A percentile compares a stretch with the other conserved stretches of the same genome.
These are phyloP conservation scores for Hyaloscypha bicolor DNA, from an alignment of 495 filamentous ascomycete species.

Conservation along the genomic window DNA sequence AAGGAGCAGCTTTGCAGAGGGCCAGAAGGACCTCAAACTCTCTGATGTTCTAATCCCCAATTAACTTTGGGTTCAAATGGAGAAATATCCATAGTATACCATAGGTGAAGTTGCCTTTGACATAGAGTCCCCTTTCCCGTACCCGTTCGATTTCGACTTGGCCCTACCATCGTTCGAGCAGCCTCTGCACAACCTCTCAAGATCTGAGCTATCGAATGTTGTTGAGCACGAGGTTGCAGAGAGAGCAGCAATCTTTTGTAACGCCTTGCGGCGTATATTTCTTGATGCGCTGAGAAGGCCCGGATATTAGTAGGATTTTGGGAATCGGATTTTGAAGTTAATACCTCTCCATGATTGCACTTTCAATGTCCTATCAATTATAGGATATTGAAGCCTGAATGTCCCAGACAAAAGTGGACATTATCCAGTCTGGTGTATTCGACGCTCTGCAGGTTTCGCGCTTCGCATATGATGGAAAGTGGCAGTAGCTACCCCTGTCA, in stretches of 20 bases:
- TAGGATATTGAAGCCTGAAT: not conserved
- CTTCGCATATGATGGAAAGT: not conserved
- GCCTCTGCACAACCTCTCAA: constrained; percentile 62
- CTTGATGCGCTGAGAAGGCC: constrained; percentile 20
- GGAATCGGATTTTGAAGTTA: not conserved
- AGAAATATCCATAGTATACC: constrained; percentile 38
- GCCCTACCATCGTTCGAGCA: constrained; percentile 44
- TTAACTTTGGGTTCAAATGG: constrained; percentile 6
- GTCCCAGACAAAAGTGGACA: not conserved
- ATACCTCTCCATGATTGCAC: constrained; percentile 28
- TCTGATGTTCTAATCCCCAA: constrained; percentile 55
- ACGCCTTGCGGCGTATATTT: constrained; percentile 62
- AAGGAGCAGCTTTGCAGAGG: constrained; percentile 82
- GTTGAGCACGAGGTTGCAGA: constrained; percentile 52
- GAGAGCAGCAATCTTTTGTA: constrained; percentile 71
- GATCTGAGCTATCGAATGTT: constrained; percentile 62
- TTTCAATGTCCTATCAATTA: not conserved
- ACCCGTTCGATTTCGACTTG: constrained; percentile 24
- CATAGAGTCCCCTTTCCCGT: constrained; percentile 8
- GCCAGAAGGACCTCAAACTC: constrained; percentile 90
- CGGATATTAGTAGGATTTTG: constrained; percentile 7
- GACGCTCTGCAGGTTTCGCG: not conserved
- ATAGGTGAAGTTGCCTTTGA: constrained; percentile 50
- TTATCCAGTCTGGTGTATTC: not conserved
- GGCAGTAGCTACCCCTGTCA: constrained; percentile 14